Base-by-base conservation (phyloP, 768 basidiomycete species). In the Leccinum subtestaceum region DNA sequence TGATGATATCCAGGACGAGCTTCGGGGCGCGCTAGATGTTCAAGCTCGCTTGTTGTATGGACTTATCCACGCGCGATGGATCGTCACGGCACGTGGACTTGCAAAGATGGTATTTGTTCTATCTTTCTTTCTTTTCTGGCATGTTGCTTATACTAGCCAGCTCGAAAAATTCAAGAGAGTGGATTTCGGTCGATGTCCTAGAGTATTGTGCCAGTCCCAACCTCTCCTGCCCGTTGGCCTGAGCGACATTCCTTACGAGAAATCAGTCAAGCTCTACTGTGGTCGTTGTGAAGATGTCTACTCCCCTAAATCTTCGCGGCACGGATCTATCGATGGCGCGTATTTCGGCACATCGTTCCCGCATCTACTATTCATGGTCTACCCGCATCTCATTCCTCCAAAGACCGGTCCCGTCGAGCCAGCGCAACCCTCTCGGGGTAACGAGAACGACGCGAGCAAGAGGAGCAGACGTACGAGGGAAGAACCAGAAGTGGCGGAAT, bases 331-430 rank as follows among this genome's bases (percentile, higher is more conserved):
- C 70, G 97, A 99, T 71, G 96, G 97, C 29, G 97, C 97, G 2
- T 99, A 96, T 76, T 99, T 99, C 66, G 97, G 97, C 60, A 96
- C 95, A 0, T 97, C 95, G 1, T 98, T 98, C 79, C 94, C 95
- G 0, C 96, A 98, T 72, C 86, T 99, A 56, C 79, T 98, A 51
- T 97, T 95, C 78, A 93, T 98, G 79, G 94, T 98, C 36, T 98
- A 98, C 73, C 95, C 97, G 0, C 85, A 88, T 49, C 85, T 98
- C 63, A 89, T 97, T 46, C 93, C 96, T 21, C 84, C 87, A 31
- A 98, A 97, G 75, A 81, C 77, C 31, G 81, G 82, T 8, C 81
- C 85, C 0, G 69, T 74, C 12, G 80, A 81, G 36, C 65, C 75
- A 2, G 55, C 66, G 1, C 69, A 72, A 12, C 64, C 65, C 6